phyloP scores from a whole-genome alignment of 441 rosid genomes.

The Populus hybrid region DNA sequence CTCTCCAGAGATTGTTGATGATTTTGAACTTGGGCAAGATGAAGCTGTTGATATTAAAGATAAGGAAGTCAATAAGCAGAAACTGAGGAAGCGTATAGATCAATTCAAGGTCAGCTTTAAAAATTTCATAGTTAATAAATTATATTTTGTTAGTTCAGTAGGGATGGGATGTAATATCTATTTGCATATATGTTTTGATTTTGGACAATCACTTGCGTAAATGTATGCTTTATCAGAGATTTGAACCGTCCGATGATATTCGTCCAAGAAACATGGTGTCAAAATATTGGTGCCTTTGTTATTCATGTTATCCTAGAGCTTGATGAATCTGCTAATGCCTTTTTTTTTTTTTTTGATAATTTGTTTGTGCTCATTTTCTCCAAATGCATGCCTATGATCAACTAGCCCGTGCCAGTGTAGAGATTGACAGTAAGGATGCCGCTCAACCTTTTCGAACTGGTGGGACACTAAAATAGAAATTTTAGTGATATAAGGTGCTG shows the following conservation, averaged over 20 bases:
- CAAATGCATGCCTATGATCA: neutral
- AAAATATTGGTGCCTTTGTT: neutral
- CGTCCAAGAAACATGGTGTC: neutral
- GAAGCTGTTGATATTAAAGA: slow-evolving; percentile 86
- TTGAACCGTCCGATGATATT: neutral
- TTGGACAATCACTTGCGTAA: neutral
- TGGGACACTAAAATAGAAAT: neutral
- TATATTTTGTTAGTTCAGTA: neutral
- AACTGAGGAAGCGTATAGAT: slow-evolving; percentile 65
- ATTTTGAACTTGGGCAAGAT: slow-evolving; percentile 83
- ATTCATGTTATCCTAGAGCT: neutral
- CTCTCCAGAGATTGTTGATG: slow-evolving; percentile 76
- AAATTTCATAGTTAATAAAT: neutral
- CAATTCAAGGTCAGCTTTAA: slow-evolving; percentile 61
- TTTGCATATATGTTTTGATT: neutral
- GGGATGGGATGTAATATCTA: neutral
- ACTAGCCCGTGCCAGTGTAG: neutral
- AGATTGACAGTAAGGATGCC: neutral
- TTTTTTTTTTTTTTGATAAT: neutral
- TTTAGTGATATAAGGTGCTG: neutral
- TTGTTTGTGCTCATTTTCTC: neutral
- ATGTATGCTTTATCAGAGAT: neutral
- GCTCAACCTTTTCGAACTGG: neutral
- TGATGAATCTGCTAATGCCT: neutral
- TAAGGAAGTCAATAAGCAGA: slow-evolving; percentile 81